Evolutionary conservation across 352 stramenopile genomes (phyloP).

Genomic region (Globisporangium heterothallicum): DNA sequence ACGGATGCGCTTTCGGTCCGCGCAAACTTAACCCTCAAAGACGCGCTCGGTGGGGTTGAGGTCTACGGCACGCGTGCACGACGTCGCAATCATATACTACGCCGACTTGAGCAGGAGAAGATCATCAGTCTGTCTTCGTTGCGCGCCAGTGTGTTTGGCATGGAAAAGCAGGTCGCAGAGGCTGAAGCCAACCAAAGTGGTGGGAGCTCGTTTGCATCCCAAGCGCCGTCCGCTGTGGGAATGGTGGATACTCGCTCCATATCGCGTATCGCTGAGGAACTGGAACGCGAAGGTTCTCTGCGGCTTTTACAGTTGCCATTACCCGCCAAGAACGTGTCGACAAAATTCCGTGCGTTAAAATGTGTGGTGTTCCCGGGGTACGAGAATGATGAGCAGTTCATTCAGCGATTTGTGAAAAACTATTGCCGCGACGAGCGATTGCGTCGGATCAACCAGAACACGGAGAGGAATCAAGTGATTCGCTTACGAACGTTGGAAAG

Average conservation of each 20-base stretch:
- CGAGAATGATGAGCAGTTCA: slow-evolving; percentile 62
- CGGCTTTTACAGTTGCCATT: slow-evolving; percentile 59
- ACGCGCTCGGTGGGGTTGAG: slow-evolving; percentile 45
- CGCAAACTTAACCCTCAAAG: slow-evolving; percentile 51
- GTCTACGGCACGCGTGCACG: slow-evolving; percentile 54
- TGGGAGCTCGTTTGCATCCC: no score
- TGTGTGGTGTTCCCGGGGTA: slow-evolving; percentile 63
- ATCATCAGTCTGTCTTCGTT: slow-evolving; percentile 77
- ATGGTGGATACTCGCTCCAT: slow-evolving; percentile 72
- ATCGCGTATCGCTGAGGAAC: slow-evolving; percentile 54
- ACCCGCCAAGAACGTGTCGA: slow-evolving; percentile 71
- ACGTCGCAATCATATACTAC: slow-evolving; percentile 57
- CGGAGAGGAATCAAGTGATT: slow-evolving; percentile 48
- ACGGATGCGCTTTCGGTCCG: slow-evolving; percentile 33
- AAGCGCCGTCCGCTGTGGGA: slow-evolving; percentile 25
- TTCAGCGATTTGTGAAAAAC: slow-evolving; percentile 70
- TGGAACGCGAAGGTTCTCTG: slow-evolving; percentile 46
- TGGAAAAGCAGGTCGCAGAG: slow-evolving; percentile 37
- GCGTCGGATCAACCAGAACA: slow-evolving; percentile 57
- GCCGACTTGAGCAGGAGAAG: slow-evolving; percentile 55
- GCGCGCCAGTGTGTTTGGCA: slow-evolving; percentile 67
- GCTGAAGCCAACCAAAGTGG: no score
- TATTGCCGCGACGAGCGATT: slow-evolving; percentile 76
- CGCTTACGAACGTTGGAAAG: slow-evolving; percentile 34
- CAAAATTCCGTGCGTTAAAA: slow-evolving; percentile 66